Evolutionary conservation across 1,284 basidiomycete species (phyloP).

Genomic region (Leccinum pachyderme): DNA sequence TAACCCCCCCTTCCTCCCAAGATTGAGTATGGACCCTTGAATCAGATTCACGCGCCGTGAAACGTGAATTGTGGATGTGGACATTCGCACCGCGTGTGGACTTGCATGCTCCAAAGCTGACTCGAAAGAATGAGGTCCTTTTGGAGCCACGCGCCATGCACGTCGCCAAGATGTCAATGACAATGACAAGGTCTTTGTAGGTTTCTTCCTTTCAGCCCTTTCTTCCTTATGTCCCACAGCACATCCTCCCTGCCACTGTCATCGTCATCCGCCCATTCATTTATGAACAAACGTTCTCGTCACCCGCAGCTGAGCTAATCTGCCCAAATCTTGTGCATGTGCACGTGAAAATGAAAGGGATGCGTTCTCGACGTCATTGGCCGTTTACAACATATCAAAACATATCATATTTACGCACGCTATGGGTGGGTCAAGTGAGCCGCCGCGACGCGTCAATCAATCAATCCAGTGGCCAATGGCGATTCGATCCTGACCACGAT

Average conservation of each 20-base stretch:
- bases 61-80: neutral
- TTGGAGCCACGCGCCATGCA: slow-evolving; percentile 17
- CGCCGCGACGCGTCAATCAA: neutral
- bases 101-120: slow-evolving; percentile 9
- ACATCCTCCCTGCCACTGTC: slow-evolving; percentile 15
- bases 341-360: neutral
- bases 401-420: neutral
- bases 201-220: neutral
- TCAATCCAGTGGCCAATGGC: neutral
- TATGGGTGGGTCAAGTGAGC: neutral
- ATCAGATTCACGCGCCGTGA: slow-evolving; percentile 22
- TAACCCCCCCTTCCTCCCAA: slow-evolving; percentile 9
- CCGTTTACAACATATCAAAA: neutral
- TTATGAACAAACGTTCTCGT: neutral
- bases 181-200: neutral
- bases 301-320: neutral
- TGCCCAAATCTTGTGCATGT: neutral
- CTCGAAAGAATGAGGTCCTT: neutral
- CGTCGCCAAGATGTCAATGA: slow-evolving; percentile 11
- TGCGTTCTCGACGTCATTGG: neutral
- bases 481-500: neutral
- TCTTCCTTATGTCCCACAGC: slow-evolving; percentile 1
- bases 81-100: neutral
- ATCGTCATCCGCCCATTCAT: slow-evolving; percentile 7
- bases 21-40: slow-evolving; percentile 26